Evolutionary conservation across 2,329 filamentous ascomycete species (phyloP).

Genomic region (Aureobasidium sp.): DNA sequence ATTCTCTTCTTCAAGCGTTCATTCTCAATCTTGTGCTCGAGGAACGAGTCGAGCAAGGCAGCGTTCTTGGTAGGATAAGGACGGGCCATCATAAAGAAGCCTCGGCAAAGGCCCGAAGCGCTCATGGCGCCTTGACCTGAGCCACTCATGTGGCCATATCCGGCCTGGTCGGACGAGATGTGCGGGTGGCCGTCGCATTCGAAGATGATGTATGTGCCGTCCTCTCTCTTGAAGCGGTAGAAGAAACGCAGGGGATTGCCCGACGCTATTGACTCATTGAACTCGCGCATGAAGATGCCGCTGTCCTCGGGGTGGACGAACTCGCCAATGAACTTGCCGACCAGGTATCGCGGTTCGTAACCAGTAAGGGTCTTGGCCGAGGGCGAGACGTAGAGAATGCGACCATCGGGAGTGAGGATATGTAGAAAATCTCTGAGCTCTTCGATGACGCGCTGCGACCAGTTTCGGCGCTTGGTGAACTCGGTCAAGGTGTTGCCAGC

Average conservation of each 20-base stretch:
- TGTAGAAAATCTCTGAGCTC: conserved; percentile 84
- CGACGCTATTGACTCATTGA: conserved; percentile 80
- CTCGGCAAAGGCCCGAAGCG: conserved; percentile 63
- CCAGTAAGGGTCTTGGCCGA: conserved; percentile 68
- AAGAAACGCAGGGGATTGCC: conserved; percentile 76
- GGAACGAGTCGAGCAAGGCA: conserved; percentile 76
- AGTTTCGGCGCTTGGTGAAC: conserved; percentile 62
- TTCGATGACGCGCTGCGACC: conserved; percentile 82
- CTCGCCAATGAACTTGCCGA: conserved; percentile 69
- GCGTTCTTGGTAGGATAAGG: conserved; percentile 87
- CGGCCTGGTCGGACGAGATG: conserved; percentile 59
- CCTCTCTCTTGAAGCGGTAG: conserved; percentile 71
- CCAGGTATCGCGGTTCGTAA: conserved; percentile 60
- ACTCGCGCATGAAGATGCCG: conserved; percentile 72
- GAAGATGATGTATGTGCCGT: conserved; percentile 69
- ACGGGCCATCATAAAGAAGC: conserved; percentile 88
- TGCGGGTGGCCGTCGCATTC: conserved; percentile 92
- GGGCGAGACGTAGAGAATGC: conserved; percentile 78
- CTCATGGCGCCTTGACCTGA: conserved; percentile 46
- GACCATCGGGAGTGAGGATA: conserved; percentile 76
- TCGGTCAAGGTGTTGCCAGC: conserved; percentile 52
- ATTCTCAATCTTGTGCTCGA: conserved; percentile 96
- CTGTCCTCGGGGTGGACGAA: conserved; percentile 81
- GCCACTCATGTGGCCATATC: conserved; percentile 32
- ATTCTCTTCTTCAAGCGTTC: conserved; percentile 79